Percentiles rank a stretch among this genome's conserved stretches.
These are phyloP conservation scores for Pseudohalonectria lignicola DNA, from an alignment of 2,329 filamentous ascomycete species.

Conservation along the genomic window DNA sequence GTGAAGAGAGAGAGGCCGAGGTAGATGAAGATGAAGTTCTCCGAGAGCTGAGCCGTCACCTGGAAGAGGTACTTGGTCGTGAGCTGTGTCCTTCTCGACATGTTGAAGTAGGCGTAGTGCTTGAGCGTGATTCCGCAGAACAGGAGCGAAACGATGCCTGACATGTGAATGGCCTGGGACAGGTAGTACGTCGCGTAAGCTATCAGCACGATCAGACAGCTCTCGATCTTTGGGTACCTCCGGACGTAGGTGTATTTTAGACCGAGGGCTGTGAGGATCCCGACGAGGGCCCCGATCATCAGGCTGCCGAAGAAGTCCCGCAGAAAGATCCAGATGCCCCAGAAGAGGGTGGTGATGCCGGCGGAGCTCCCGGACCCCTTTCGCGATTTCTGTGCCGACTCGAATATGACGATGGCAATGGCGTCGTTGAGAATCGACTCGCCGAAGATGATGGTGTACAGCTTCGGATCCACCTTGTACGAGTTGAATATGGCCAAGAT, in stretches of 20 bases:
- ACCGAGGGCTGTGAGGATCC: constrained; percentile 74
- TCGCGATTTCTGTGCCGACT: constrained; percentile 90
- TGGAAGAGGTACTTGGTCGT: constrained; percentile 98
- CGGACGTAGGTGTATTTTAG: constrained; percentile 93
- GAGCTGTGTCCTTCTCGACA: constrained; percentile 93
- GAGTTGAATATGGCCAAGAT: constrained; percentile 98
- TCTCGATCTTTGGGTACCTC: constrained; percentile 91
- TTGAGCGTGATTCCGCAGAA: constrained; percentile 98
- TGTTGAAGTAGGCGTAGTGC: constrained; percentile 99
- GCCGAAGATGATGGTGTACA: constrained; percentile 98
- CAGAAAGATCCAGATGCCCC: constrained; percentile 89
- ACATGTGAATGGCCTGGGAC: constrained; percentile 90
- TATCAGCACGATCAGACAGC: constrained; percentile 84
- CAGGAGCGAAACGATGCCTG: constrained; percentile 89
- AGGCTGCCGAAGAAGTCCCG: constrained; percentile 92
- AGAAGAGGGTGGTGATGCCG: constrained; percentile 73
- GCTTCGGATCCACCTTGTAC: constrained; percentile 97
- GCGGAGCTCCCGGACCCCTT: constrained; percentile 61
- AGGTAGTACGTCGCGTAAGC: constrained; percentile 98
- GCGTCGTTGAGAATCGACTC: constrained; percentile 98
- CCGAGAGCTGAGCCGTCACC: constrained; percentile 84
- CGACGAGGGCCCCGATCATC: constrained; percentile 77
- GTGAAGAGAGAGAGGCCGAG: constrained; percentile 91
- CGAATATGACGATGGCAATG: constrained; percentile 96
- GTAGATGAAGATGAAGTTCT: constrained; percentile 99